Conservation (phyloP, 2,329 filamentous ascomycete genomes). For the Trichoderma hamatum region DNA sequence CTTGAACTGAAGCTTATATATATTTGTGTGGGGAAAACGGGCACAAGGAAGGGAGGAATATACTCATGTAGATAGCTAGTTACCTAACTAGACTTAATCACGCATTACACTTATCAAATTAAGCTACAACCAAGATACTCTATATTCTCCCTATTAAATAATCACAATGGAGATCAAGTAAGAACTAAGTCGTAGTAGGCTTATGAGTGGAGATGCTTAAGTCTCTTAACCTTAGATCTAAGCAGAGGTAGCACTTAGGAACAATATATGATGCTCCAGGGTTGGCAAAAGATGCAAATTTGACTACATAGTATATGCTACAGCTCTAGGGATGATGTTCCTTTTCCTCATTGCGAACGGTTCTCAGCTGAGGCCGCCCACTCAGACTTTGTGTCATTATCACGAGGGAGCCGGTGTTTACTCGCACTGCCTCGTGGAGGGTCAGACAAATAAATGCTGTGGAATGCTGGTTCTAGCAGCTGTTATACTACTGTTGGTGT, state of each 20-base stretch:
- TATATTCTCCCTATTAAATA: neutral
- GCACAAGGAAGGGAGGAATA: no score
- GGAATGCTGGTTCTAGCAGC: neutral
- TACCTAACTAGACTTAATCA: neutral
- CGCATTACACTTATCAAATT: neutral
- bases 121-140: neutral
- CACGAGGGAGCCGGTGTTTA: neutral
- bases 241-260: neutral
- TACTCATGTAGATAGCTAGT: no score
- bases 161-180: neutral
- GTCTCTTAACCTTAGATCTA: neutral
- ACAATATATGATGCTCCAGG: neutral
- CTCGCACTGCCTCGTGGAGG: conserved; percentile 20
- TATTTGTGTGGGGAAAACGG: no score
- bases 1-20: no score
- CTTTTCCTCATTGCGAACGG: neutral
- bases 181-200: neutral
- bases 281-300: neutral
- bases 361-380: conserved; percentile 18
- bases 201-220: neutral
- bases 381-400: neutral
- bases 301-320: neutral
- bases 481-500: neutral
- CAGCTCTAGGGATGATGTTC: neutral
- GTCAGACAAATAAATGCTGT: conserved; percentile 16